Evolutionary conservation across 2,329 filamentous ascomycete species (phyloP).

Genomic region (Knoxdaviesia capensis): DNA sequence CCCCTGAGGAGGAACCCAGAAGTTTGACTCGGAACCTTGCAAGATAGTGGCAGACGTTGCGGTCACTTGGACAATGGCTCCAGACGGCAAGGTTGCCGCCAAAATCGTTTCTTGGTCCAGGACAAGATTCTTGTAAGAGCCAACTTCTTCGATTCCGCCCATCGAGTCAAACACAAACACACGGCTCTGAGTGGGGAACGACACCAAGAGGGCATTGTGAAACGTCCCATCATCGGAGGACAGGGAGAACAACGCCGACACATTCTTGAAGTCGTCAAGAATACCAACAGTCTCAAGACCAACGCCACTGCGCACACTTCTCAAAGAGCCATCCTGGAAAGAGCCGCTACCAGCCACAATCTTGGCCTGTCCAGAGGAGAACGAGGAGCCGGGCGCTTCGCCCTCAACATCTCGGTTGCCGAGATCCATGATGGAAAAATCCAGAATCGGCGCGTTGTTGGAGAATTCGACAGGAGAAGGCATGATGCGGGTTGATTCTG

Average conservation of each 20-base stretch:
- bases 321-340: constrained; percentile 68
- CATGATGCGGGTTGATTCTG: constrained; percentile 36
- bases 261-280: constrained; percentile 56
- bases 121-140: constrained; percentile 49
- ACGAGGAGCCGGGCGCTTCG: constrained; percentile 58
- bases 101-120: constrained; percentile 45
- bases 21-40: constrained; percentile 5
- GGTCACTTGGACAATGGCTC: constrained; percentile 59
- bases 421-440: constrained; percentile 94
- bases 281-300: constrained; percentile 75
- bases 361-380: constrained; percentile 83
- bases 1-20: constrained; percentile 32
- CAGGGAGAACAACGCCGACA: constrained; percentile 54
- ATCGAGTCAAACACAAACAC: constrained; percentile 56
- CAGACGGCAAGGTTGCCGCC: constrained; percentile 41
- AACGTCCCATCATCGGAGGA: constrained; percentile 25
- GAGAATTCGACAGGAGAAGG: constrained; percentile 40
- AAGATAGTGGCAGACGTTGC: constrained; percentile 36
- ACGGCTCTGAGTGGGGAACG: constrained; percentile 67
- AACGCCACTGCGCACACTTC: constrained; percentile 84
- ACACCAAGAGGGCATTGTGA: constrained; percentile 56
- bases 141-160: constrained; percentile 72
- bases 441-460: constrained; percentile 81
- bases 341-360: constrained; percentile 87
- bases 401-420: constrained; percentile 49